A percentile compares a stretch with the other conserved stretches of the same genome.
Evolutionary conservation across 2,329 filamentous ascomycete species (phyloP).

Genomic region (Plectosphaerella plurivora): DNA sequence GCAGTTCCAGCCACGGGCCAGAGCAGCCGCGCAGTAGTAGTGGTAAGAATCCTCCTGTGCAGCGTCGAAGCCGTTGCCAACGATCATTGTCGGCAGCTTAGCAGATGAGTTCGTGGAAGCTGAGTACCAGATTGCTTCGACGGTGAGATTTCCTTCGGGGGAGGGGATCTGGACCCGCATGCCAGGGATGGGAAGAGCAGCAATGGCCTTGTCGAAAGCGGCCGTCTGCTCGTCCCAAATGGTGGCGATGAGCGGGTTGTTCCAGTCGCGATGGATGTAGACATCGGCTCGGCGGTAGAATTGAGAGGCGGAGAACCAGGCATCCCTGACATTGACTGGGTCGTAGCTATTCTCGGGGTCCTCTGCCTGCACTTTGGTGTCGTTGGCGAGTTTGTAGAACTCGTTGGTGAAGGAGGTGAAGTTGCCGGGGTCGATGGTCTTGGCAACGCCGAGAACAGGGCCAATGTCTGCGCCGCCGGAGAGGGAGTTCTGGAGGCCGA

Average conservation of each 20-base stretch:
- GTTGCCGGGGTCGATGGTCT: constrained; percentile 17
- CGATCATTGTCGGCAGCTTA: constrained; percentile 30
- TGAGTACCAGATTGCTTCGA: constrained; percentile 29
- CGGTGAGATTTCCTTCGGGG: constrained; percentile 20
- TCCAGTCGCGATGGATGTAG: constrained; percentile 34
- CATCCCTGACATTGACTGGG: constrained; percentile 17
- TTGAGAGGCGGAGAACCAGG: constrained; percentile 29
- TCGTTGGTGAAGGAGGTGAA: constrained; percentile 17
- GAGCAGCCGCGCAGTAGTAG: constrained; percentile 22
- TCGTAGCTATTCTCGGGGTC: constrained; percentile 13
- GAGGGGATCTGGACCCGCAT: constrained; percentile 26
- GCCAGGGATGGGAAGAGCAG: constrained; percentile 27
- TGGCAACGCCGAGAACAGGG: constrained; percentile 23
- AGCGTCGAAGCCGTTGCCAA: constrained; percentile 38
- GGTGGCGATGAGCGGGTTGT: constrained; percentile 31
- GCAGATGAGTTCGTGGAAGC: constrained; percentile 3
- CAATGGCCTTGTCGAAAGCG: constrained; percentile 32
- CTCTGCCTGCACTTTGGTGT: constrained; percentile 13
- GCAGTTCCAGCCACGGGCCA: constrained; percentile 36
- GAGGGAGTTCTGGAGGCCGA: constrained; percentile 1
- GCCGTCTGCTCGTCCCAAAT: constrained; percentile 29
- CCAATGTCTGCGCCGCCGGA: constrained; percentile 17
- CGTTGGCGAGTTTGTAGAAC: constrained; percentile 17
- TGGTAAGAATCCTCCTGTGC: constrained; percentile 39
- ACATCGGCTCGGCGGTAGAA: constrained; percentile 39